These are phyloP conservation scores for Cercophora sp. DNA, from an alignment of 495 filamentous ascomycete species.

Conservation along the genomic window DNA sequence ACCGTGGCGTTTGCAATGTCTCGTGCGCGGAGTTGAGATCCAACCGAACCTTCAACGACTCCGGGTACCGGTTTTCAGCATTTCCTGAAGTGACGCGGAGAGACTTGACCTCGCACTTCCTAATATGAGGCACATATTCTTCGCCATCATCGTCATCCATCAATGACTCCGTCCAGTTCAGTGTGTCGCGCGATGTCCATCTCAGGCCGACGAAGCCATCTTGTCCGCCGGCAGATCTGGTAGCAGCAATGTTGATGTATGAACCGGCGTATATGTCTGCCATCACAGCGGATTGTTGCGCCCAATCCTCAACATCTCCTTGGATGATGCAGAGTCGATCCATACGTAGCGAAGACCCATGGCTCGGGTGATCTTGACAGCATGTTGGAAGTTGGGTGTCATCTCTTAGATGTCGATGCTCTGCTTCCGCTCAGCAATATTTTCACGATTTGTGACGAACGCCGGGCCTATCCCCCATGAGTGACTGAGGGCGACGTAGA, in stretches of 20 bases:
- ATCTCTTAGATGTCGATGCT: background rate
- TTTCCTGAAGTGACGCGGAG: background rate
- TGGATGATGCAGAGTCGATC: constrained; percentile 1
- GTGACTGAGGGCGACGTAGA: background rate
- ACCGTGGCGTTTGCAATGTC: background rate
- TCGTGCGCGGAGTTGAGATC: background rate
- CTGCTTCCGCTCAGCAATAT: background rate
- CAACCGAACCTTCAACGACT: background rate
- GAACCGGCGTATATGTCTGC: background rate
- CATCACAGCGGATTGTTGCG: background rate
- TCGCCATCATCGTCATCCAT: background rate
- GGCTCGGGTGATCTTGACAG: background rate
- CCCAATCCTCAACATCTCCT: background rate
- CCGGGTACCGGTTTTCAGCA: background rate
- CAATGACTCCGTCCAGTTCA: no score
- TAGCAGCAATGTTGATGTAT: background rate
- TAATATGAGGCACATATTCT: no score
- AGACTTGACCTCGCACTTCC: background rate
- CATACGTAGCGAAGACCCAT: background rate
- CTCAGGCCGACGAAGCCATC: background rate
- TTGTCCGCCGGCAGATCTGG: background rate
- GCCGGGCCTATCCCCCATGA: background rate
- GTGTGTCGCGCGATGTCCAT: background rate
- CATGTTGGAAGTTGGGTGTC: background rate
- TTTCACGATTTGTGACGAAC: background rate